Evolutionary conservation across 1,284 basidiomycete genomes (phyloP), one percentile per base, ranked within the genome.

Genomic region (Fomitopsis palustris): DNA sequence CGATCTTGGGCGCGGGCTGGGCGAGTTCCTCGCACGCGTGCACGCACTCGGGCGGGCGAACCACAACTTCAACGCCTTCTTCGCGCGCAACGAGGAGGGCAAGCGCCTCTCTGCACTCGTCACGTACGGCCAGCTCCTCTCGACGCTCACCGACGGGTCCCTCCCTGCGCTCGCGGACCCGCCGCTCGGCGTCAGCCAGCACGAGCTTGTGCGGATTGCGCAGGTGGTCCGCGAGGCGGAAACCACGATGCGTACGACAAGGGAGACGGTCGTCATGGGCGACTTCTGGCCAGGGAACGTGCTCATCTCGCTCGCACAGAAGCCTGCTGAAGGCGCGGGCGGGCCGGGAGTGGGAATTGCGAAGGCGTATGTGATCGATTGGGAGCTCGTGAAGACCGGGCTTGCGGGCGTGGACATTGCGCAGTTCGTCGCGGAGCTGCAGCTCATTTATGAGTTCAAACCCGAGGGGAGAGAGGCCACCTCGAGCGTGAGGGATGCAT

Each of bases 231-330:
- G 73, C 39, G 70, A 70, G 57, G 76, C 72, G 51, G 64, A 69
- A 10, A 55, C 68, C 35, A 72, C 70, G 17, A 79, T 84, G 29
- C 57, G 67, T 27, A 69, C 68, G n/a, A 70, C 74, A 7, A 64
- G 69, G 1, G 70, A 75, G 54, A 71, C 73, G 55, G 73, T 78
- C 45, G 68, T 62, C 52, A 81, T 82, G 81, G 86, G 86, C 1
- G 86, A 88, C 66, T 84, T 87, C 64, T 88, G 86, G 86, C 79
- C 86, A 1, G 86, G 85, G 0, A 87, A 88, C 63, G 65, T 87
- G 42, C 69, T 86, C 54, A 64, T 86, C 19, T 65, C 62, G 17
- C 62, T 76, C 7, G 68, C 27, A 8, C 29, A 51, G 47, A 45
- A 39, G 43, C 61, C 62, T 7, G 63, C 67, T 19, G 27, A 29